A percentile compares a stretch with the other conserved stretches of the same genome.
These are phyloP conservation scores for Yarrowia sp. DNA, from an alignment of 805 yeast genomes.

Conservation along the genomic window DNA sequence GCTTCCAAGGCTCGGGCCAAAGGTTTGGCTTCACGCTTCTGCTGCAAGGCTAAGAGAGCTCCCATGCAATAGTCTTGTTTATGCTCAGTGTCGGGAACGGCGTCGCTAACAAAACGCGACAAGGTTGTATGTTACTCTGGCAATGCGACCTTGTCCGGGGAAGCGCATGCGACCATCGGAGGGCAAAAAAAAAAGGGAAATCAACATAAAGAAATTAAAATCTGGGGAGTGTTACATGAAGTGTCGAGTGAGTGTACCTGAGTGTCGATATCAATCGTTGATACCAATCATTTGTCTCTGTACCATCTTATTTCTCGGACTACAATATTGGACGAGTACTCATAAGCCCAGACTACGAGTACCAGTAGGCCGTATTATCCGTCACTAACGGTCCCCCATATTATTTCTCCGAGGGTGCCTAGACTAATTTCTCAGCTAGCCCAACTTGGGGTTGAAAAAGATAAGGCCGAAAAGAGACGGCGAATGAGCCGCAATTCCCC, in stretches of 20 bases:
- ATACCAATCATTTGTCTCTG: no score
- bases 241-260: no score
- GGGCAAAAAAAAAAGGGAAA: background rate
- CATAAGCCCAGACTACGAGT: background rate
- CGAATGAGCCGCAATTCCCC: no score
- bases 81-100: slow-evolving; percentile 20
- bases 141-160: slow-evolving; percentile 36
- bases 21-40: no score
- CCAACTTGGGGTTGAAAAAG: background rate
- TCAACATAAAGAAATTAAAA: no score
- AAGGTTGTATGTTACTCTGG: slow-evolving; percentile 31
- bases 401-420: background rate
- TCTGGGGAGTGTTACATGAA: no score
- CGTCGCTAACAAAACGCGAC: slow-evolving; percentile 1
- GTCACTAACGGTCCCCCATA: slow-evolving; percentile 4
- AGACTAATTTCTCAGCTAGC: background rate
- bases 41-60: no score
- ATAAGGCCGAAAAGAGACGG: no score
- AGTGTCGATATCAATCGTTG: no score
- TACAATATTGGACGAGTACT: no score
- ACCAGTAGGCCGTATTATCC: background rate
- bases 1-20: no score
- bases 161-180: slow-evolving; percentile 26
- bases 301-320: no score
- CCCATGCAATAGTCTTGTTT: background rate